Evolutionary conservation across 2,329 filamentous ascomycete species (phyloP).

Genomic region (Penicillium sp.): DNA sequence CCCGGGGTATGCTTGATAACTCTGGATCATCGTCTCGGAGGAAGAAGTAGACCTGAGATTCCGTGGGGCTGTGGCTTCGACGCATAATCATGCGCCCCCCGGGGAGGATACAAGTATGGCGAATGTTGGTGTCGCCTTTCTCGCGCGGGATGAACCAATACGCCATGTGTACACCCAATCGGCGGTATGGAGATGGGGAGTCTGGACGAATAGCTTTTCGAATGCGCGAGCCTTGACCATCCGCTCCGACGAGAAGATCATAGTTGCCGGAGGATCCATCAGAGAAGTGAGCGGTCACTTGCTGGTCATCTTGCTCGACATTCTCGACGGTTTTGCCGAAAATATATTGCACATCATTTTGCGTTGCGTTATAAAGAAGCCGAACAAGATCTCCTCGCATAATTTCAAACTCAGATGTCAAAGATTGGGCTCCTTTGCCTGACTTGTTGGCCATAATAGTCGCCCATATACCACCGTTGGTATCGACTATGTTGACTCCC

Average conservation of each 20-base stretch:
- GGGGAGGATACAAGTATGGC: constrained; percentile 17
- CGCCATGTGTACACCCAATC: constrained; percentile 23
- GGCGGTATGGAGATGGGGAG: constrained; percentile 17
- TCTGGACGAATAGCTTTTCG: constrained; percentile 40
- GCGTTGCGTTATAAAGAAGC: constrained; percentile 49
- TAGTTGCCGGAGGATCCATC: constrained; percentile 46
- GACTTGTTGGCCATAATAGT: constrained; percentile 41
- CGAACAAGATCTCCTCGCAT: constrained; percentile 57
- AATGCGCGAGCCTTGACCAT: constrained; percentile 54
- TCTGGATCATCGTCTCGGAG: constrained; percentile 13
- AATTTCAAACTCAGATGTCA: constrained; percentile 59
- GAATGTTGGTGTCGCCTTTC: constrained; percentile 21
- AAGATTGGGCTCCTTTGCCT: constrained; percentile 44
- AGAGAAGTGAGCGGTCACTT: constrained; percentile 43
- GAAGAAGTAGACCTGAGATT: constrained; percentile 25
- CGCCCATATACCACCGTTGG: constrained; percentile 39
- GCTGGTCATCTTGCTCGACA: constrained; percentile 33
- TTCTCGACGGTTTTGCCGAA: constrained; percentile 33
- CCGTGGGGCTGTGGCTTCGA: constrained; percentile 20
- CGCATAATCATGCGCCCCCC: constrained; percentile 24
- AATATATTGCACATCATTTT: constrained; percentile 31
- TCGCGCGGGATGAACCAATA: constrained; percentile 30
- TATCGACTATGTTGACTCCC: constrained; percentile 50
- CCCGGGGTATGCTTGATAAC: constrained; percentile 12
- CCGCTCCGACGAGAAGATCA: constrained; percentile 56